Conservation (phyloP, 164 flowering plant species). For the Vitis amurensis region DNA sequence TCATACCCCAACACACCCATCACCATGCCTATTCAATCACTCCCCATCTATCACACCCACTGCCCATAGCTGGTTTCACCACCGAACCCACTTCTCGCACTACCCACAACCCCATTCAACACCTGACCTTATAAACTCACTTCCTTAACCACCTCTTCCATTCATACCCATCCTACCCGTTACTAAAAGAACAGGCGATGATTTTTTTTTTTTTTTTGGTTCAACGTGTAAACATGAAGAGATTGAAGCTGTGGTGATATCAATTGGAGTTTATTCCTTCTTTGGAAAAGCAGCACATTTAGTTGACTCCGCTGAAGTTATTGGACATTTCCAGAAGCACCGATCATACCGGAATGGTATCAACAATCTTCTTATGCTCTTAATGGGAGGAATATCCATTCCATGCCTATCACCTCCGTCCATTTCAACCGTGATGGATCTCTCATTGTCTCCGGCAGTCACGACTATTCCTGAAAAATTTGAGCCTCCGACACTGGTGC, state of each 20-base stretch:
- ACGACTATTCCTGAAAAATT: slow-evolving; percentile 84
- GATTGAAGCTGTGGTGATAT: slow-evolving; percentile 80
- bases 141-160: too few relatives aligned
- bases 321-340: slow-evolving; percentile 78
- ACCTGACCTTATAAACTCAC: too few relatives aligned
- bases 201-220: slow-evolving; percentile 72
- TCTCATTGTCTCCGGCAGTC: slow-evolving; percentile 83
- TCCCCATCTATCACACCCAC: too few relatives aligned
- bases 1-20: too few relatives aligned
- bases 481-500: slow-evolving; percentile 76
- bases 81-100: too few relatives aligned
- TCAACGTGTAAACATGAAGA: slow-evolving; percentile 86
- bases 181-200: slow-evolving; percentile 74
- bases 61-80: too few relatives aligned
- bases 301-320: slow-evolving; percentile 69
- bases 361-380: slow-evolving; percentile 82
- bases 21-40: too few relatives aligned
- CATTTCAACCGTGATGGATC: slow-evolving; percentile 9
- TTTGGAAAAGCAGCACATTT: slow-evolving; percentile 80
- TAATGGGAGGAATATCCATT: slow-evolving; percentile 92
- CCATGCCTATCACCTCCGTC: slow-evolving; percentile 54
- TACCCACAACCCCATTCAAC: too few relatives aligned
- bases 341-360: slow-evolving; percentile 75
- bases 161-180: slow-evolving; percentile 41
- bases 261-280: slow-evolving; percentile 74